These are phyloP conservation scores for Mitragyna speciosa DNA, from an alignment of 257 asterid species.

Conservation along the genomic window DNA sequence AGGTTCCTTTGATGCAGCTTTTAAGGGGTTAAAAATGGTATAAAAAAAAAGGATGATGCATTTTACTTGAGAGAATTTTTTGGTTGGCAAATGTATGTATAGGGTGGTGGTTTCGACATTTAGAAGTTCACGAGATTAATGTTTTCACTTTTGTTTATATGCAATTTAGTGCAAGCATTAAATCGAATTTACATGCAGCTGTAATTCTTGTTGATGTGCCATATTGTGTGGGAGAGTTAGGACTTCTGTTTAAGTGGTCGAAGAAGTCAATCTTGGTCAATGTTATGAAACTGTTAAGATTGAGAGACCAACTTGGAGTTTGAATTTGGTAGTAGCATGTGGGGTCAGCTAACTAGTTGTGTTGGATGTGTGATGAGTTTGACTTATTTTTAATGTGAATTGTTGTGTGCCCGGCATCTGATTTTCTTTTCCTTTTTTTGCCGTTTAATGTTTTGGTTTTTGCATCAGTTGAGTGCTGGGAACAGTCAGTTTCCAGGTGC, in stretches of 20 bases:
- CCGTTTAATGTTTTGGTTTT: neutral
- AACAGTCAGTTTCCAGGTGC: conserved; percentile 30
- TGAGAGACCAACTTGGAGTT: neutral
- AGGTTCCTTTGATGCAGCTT: neutral
- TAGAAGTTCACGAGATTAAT: neutral
- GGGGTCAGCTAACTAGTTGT: neutral
- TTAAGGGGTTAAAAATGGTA: neutral
- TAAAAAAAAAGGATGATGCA: neutral
- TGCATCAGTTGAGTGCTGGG: conserved; percentile 37
- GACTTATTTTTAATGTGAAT: neutral
- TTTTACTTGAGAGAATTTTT: too few species aligned
- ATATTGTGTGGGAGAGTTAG: neutral
- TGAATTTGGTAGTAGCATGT: neutral
- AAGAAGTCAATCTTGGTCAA: neutral
- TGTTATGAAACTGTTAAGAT: neutral
- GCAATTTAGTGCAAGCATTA: neutral
- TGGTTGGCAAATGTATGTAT: too few species aligned
- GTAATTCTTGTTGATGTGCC: neutral
- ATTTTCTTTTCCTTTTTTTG: neutral
- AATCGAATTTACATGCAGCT: neutral
- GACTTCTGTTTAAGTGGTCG: neutral
- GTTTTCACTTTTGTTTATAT: neutral
- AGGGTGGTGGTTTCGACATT: neutral
- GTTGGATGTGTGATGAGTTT: neutral
- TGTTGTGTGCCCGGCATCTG: neutral